Evolutionary conservation across 1,284 basidiomycete species (phyloP).

Genomic region (Chalciporus sp.): DNA sequence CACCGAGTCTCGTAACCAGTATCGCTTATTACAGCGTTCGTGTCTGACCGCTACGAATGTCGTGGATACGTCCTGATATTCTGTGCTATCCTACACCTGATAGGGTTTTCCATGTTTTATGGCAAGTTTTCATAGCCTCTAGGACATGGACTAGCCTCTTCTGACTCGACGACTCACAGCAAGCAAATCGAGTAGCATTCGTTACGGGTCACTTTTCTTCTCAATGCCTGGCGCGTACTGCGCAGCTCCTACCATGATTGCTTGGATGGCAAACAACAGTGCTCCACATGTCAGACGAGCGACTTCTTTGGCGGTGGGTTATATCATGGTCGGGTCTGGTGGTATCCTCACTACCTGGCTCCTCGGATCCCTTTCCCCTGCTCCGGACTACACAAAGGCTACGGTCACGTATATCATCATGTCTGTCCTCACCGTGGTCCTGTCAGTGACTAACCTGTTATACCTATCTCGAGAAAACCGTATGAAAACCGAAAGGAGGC

Average conservation of each 20-base stretch:
- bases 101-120: slow-evolving; percentile 54
- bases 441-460: slow-evolving; percentile 34
- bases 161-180: slow-evolving; percentile 8
- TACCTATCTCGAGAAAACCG: slow-evolving; percentile 29
- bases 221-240: slow-evolving; percentile 48
- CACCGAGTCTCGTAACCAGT: slow-evolving; percentile 28
- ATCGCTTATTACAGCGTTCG: slow-evolving; percentile 40
- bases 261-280: slow-evolving; percentile 64
- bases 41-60: slow-evolving; percentile 47
- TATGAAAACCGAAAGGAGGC: slow-evolving; percentile 22
- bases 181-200: slow-evolving; percentile 35
- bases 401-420: slow-evolving; percentile 42
- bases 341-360: slow-evolving; percentile 61
- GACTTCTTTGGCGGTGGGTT: slow-evolving; percentile 52
- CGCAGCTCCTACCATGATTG: slow-evolving; percentile 44
- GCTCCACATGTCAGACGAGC: slow-evolving; percentile 57
- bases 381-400: slow-evolving; percentile 45
- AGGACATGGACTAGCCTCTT: too few relatives aligned
- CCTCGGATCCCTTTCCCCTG: slow-evolving; percentile 43
- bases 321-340: slow-evolving; percentile 54
- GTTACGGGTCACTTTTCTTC: slow-evolving; percentile 55
- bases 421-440: slow-evolving; percentile 34
- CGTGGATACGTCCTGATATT: slow-evolving; percentile 45
- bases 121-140: slow-evolving; percentile 30
- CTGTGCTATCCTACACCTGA: slow-evolving; percentile 38